Conservation (phyloP, 164 flowering plant genomes). For the Hamamelis virginiana region DNA sequence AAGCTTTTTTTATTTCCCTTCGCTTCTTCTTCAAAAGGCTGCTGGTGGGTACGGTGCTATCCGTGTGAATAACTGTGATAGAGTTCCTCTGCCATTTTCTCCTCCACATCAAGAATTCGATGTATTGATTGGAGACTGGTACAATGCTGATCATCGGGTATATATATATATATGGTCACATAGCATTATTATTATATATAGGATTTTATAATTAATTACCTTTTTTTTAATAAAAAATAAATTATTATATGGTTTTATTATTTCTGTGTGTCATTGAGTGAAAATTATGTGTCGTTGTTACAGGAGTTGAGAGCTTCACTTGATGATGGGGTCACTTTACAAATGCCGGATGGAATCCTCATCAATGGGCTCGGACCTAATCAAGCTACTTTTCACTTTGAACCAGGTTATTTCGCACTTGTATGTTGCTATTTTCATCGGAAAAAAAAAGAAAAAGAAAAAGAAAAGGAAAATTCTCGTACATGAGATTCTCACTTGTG, state of each 20-base stretch:
- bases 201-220: too few relatives aligned
- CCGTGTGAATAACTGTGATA: constrained; percentile 17
- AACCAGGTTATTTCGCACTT: constrained; percentile 10
- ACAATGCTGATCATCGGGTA: constrained; percentile 28
- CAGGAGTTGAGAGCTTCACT: constrained; percentile 15
- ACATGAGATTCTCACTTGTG: not conserved
- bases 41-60: constrained; percentile 32
- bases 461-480: not conserved
- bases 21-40: constrained; percentile 21
- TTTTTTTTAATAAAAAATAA: too few relatives aligned
- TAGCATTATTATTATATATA: too few relatives aligned
- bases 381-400: constrained; percentile 10
- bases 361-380: constrained; percentile 29
- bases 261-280: too few relatives aligned
- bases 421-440: too few relatives aligned
- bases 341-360: constrained; percentile 25
- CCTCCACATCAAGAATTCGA: constrained; percentile 25
- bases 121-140: constrained; percentile 49
- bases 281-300: too few relatives aligned
- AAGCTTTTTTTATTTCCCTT: constrained; percentile 33
- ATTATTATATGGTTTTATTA: too few relatives aligned
- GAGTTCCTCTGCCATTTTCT: constrained; percentile 27
- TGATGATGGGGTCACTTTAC: constrained; percentile 20
- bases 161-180: too few relatives aligned
- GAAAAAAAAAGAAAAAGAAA: too few relatives aligned